Evolutionary conservation across 176 grass and related monocot species (phyloP).

Genomic region (Carex scoparia): DNA sequence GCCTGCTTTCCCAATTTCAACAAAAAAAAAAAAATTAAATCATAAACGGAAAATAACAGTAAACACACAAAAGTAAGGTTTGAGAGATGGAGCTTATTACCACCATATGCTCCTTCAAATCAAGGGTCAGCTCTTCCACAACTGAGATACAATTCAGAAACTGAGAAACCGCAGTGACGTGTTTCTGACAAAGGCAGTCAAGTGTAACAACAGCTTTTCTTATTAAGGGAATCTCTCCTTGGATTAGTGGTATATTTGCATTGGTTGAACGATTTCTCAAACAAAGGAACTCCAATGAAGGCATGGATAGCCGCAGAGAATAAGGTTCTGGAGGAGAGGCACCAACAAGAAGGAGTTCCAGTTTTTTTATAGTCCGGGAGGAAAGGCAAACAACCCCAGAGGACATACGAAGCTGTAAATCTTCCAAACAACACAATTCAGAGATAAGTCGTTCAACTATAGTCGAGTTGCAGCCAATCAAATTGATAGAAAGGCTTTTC

Average conservation of each 20-base stretch:
- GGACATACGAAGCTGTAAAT: not conserved
- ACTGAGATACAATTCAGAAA: not conserved
- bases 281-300: not conserved
- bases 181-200: not conserved
- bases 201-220: not conserved
- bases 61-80: no score
- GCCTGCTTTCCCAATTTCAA: no score
- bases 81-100: no score
- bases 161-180: not conserved
- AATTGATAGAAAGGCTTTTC: not conserved
- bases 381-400: not conserved
- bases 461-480: not conserved
- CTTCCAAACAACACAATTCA: conserved; percentile 3
- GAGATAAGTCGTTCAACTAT: not conserved
- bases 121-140: not conserved
- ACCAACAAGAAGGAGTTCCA: not conserved
- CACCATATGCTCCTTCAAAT: not conserved
- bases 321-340: no score
- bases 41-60: no score
- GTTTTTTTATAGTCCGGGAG: not conserved
- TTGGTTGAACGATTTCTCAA: not conserved
- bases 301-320: not conserved
- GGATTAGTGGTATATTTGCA: not conserved
- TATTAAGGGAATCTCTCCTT: not conserved
- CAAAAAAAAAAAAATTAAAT: no score